Evolutionary conservation across 2,329 filamentous ascomycete genomes (phyloP), one percentile per base, ranked within the genome.

Genomic region (Phyllosticta capitalensis): DNA sequence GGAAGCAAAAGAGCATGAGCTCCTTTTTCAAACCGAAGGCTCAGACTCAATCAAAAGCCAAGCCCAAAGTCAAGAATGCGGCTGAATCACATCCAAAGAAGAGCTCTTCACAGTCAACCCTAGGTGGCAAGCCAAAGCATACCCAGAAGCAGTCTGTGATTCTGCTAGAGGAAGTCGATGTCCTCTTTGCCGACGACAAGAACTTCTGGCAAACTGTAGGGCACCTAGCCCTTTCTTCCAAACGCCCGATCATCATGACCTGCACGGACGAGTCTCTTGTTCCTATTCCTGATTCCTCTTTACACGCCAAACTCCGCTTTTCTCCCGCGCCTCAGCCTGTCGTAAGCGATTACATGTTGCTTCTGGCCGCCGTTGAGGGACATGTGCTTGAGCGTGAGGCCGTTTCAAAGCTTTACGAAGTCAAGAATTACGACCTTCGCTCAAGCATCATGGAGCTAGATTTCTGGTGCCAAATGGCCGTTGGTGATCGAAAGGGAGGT

Each of bases 391-490:
- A 80, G 48, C 82, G 90, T 49, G 71, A 82, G 24, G 83, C 89
- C 0, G 80, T 95, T 0, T 78, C 81, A 56, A 76, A 82, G 6
- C 79, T 99, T 2, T 96, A 91, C 67, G 78, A 81, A 57, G 83
- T 83, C 14, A 87, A 88, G 57, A 71, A 80, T 1, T 74, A 80
- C 26, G 94, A 99, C 69, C 75, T 99, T 12, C 85, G 94, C 58
- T 90, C 87, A 21, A 86, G 87, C 1, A 83, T 99, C 54, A 85
- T 82, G 59, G 91, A 97, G 62, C 80, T 99, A 26, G 87, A 95
- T 69, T 94, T 95, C 69, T 99, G 92, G 92, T 99, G 95, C 70
- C 94, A 99, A 71, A 91, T 97, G 74, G 90, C 88, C 0, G 84
- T 99, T 9, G 95, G 94, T 5, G 94, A 96, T 69, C 79, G 84